Base-by-base conservation (phyloP, 345 rosid genomes). In the Linum usitatissimum region DNA sequence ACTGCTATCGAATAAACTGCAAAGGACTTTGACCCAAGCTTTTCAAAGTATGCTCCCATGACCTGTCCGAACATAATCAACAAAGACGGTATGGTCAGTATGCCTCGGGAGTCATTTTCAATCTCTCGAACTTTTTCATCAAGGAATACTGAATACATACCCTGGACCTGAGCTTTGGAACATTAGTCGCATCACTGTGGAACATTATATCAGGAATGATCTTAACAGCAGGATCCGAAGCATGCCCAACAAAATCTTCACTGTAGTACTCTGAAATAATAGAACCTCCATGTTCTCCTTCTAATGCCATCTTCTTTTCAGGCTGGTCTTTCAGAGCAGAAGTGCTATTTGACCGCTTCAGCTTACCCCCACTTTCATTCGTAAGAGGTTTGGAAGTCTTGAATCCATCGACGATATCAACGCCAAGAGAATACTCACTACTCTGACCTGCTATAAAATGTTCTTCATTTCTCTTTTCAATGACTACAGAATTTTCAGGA, bases 1-100 rank as follows among this genome's bases (percentile, higher is more conserved):
- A 94, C 96, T 20, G 93, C 97, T 74, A 94, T 90, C 68, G 96
- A 90, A 79, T 94, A 94, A 73, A 90, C 99, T 48, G 99, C 99
- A 80, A 94, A 94, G 49, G 97, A 82, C 73, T 90, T 94, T 39
- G 99, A 88, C 40, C 88, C 91, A 55, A 76, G 74, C 75, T 94
- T 94, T 78, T 94, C 99, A 67, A 94, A 88, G 68, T 85, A 86
- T 62, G 99, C 97, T 78, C 99, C 99, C 59, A 81, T 69, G 72
- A 94, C 96, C 99, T 94, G 81, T 59, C 74, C 62, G 61, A 38
- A 80, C 55, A 76, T 18, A 59, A 60, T 28, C 23, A 42, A 66
- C 53, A 66, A 63, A 54, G 66, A 23, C 28, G 40, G 63, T 55
- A 51, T 60, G 56, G 4, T 34, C 49, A 19, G 28, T 36, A 42